Evolutionary conservation across 805 yeast species (phyloP), one percentile per base, ranked within the genome.

Genomic region (Teunomyces funiuensis): DNA sequence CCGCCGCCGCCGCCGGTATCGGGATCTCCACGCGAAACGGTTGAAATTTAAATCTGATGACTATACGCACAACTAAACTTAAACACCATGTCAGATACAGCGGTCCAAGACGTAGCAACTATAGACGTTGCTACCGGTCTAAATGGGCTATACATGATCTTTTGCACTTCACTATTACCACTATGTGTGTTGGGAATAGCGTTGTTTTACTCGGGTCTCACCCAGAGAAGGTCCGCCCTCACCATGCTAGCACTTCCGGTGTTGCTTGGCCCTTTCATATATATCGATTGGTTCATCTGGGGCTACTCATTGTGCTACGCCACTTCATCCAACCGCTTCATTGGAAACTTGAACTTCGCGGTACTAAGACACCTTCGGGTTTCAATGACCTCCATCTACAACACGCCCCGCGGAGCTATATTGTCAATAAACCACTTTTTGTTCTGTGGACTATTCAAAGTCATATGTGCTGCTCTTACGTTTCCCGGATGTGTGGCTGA

Each of bases 401-500:
- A 53, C n/a, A 67, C 70, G 18, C 55, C 68, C 5, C 50, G 74
- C 50, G 76, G 76, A 2, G 58, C 56, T 2, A 67, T 70, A 6
- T 53, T 67, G 29, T 43, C 66, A 5, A 44, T 65, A 6, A 57
- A 56, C 37, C 76, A 70, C 42, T 64, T 69, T 40, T 38, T 70
- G 13, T 70, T 70, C 49, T 69, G 64, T 46, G 71, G 67, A 7
- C 46, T 65, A 23, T 60, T 70, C 58, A 69, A 69, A 40, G 45
- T 65, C 4, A 55, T 66, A 5, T 66, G 73, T 50, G 73, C 58
- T 3, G 65, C 65, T 1, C 52, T 70, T 27, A 67, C 74, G 1
- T 69, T 70, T 38, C 74, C 76, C 0, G 73, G 72, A 2, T 69
- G 73, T 51, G 52, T 64, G 10, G 73, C 72, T 2, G 76, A 70